phyloP scores from a whole-genome alignment of 2,329 filamentous ascomycete species.

The Clonostachys chloroleuca region DNA sequence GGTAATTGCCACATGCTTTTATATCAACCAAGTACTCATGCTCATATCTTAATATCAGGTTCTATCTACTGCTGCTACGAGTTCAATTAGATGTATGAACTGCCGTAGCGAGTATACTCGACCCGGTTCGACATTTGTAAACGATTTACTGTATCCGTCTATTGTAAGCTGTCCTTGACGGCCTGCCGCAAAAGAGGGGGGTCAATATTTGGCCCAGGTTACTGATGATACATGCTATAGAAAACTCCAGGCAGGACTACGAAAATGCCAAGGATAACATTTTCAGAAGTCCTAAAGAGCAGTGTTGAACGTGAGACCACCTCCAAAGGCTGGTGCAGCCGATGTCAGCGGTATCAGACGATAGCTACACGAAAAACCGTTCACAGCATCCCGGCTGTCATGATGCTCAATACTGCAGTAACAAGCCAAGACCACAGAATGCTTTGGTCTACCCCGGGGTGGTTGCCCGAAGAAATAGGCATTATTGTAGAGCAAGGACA shows the following conservation, averaged over 20 bases:
- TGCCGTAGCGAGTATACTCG: slow-evolving; percentile 84
- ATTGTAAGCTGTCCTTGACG: slow-evolving; percentile 15
- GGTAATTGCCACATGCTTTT: slow-evolving; percentile 22
- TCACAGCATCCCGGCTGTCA: slow-evolving; percentile 74
- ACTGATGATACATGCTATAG: slow-evolving; percentile 19
- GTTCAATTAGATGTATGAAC: slow-evolving; percentile 76
- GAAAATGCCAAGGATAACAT: slow-evolving; percentile 56
- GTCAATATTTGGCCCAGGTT: background rate
- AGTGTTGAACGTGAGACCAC: slow-evolving; percentile 88
- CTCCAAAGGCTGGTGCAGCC: slow-evolving; percentile 87
- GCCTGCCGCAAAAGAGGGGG: no score
- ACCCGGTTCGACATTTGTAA: slow-evolving; percentile 74
- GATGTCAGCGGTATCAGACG: slow-evolving; percentile 86
- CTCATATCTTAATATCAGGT: slow-evolving; percentile 23
- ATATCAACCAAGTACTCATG: slow-evolving; percentile 1
- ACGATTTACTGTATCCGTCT: slow-evolving; percentile 77
- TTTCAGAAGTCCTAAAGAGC: slow-evolving; percentile 87
- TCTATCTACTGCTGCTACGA: slow-evolving; percentile 67
- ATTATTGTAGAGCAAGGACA: slow-evolving; percentile 88
- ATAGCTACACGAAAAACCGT: slow-evolving; percentile 83
- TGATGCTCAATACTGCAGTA: slow-evolving; percentile 83
- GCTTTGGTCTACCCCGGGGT: slow-evolving; percentile 85
- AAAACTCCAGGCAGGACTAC: slow-evolving; percentile 42
- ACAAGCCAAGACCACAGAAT: slow-evolving; percentile 68
- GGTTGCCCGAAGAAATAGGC: slow-evolving; percentile 91